Conservation (phyloP, 768 basidiomycete genomes). For the Piloderma croceum region DNA sequence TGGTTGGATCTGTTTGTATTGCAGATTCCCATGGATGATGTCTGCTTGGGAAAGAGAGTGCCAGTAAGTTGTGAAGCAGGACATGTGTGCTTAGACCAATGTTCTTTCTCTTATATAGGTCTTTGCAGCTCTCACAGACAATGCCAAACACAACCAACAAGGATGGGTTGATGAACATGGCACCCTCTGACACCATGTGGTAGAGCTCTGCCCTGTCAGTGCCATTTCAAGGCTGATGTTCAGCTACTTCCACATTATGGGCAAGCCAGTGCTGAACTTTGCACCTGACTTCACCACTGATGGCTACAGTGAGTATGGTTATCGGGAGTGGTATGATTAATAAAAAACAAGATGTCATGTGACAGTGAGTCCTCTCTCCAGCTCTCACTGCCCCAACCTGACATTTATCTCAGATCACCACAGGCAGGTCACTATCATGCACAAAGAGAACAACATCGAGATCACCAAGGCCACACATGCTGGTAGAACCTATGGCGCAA, state of each 20-base stretch:
- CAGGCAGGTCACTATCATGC: conserved; percentile 16
- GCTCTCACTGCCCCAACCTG: background rate
- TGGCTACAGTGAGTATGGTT: conserved; percentile 21
- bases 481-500: conserved; percentile 14
- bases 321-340: conserved; percentile 24
- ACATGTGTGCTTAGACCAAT: background rate
- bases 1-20: conserved; percentile 21
- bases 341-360: conserved; percentile 23
- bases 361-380: conserved; percentile 21
- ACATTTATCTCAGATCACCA: conserved; percentile 19
- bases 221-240: conserved; percentile 25
- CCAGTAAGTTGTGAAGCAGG: conserved; percentile 11
- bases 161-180: conserved; percentile 22
- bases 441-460: conserved; percentile 18
- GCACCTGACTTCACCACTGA: conserved; percentile 21
- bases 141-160: conserved; percentile 19
- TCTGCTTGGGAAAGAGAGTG: conserved; percentile 10
- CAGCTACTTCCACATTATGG: conserved; percentile 25
- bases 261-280: conserved; percentile 16
- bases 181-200: conserved; percentile 19
- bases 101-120: conserved; percentile 8
- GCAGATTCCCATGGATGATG: conserved; percentile 16
- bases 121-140: conserved; percentile 12
- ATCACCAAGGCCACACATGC: conserved; percentile 19
- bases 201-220: conserved; percentile 26